A percentile compares a stretch with the other conserved stretches of the same genome.
These are phyloP conservation scores for Leccinum truebloodii DNA, from an alignment of 768 basidiomycete genomes.

Conservation along the genomic window DNA sequence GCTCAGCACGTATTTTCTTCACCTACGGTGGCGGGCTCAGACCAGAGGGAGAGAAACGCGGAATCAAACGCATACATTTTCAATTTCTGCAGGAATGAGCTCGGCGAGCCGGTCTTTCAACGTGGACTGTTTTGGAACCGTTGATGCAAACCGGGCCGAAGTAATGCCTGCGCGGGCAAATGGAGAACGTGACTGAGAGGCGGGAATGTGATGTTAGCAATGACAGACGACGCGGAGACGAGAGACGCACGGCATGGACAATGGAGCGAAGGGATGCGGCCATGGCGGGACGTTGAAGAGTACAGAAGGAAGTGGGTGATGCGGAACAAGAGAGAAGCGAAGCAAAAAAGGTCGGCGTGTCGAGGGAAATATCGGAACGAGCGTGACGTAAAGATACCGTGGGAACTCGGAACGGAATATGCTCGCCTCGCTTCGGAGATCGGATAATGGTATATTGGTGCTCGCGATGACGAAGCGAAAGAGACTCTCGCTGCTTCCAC, in stretches of 20 bases:
- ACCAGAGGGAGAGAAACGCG: not conserved
- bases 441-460: not conserved
- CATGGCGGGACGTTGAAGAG: slow-evolving; percentile 36
- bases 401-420: slow-evolving; percentile 8
- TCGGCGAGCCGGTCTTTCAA: slow-evolving; percentile 93
- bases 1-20: slow-evolving; percentile 77
- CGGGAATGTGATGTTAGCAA: not conserved
- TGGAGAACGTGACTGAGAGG: slow-evolving; percentile 49
- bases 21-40: slow-evolving; percentile 48
- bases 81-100: slow-evolving; percentile 83
- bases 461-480: slow-evolving; percentile 26
- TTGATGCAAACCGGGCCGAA: slow-evolving; percentile 63
- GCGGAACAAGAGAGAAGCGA: not conserved
- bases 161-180: slow-evolving; percentile 44
- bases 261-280: slow-evolving; percentile 41
- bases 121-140: slow-evolving; percentile 63
- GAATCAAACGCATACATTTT: slow-evolving; percentile 30
- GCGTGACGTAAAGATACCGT: slow-evolving; percentile 5
- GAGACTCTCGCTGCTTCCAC: slow-evolving; percentile 44
- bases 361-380: slow-evolving; percentile 30
- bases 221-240: slow-evolving; percentile 14
- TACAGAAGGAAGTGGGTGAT: not conserved
- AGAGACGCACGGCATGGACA: slow-evolving; percentile 36
- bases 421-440: not conserved
- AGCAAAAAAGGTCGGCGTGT: slow-evolving; percentile 9